Conservation (phyloP, 1,284 basidiomycete species). For the Ustilago bromivora region DNA sequence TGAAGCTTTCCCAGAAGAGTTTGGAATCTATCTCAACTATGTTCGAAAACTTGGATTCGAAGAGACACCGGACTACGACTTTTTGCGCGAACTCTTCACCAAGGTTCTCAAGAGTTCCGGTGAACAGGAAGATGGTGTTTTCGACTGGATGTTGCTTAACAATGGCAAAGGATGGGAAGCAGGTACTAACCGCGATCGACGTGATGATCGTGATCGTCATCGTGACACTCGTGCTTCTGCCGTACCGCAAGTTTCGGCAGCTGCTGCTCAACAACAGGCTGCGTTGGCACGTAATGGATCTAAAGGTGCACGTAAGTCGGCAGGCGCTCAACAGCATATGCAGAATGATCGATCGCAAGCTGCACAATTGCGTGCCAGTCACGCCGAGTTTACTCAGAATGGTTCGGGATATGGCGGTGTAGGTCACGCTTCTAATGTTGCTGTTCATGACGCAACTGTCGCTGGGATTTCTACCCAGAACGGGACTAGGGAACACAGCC, state of each 20-base stretch:
- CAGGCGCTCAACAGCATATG: constrained; percentile 47
- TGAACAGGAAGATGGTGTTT: constrained; percentile 87
- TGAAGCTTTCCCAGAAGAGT: constrained; percentile 93
- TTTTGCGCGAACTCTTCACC: constrained; percentile 88
- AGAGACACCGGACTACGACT: constrained; percentile 96
- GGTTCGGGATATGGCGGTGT: constrained; percentile 57
- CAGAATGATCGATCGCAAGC: constrained; percentile 45
- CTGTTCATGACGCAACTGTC: constrained; percentile 61
- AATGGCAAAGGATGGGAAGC: constrained; percentile 95
- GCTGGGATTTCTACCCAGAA: constrained; percentile 47
- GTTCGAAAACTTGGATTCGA: constrained; percentile 89
- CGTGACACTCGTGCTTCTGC: constrained; percentile 53
- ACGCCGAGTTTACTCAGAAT: constrained; percentile 51
- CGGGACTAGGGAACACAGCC: constrained; percentile 52
- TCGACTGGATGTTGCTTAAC: constrained; percentile 91
- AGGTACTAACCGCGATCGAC: constrained; percentile 71
- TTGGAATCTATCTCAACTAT: constrained; percentile 87
- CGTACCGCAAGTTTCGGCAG: constrained; percentile 31
- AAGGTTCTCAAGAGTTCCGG: constrained; percentile 90
- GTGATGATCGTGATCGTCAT: constrained; percentile 67
- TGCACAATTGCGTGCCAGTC: constrained; percentile 46
- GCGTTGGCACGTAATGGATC: constrained; percentile 54
- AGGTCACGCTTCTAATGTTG: constrained; percentile 61
- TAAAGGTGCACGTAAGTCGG: constrained; percentile 62
- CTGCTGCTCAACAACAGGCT: constrained; percentile 39